Percentiles rank a stretch among this genome's conserved stretches.
phyloP scores from a whole-genome alignment of 257 asterid species.

The Paulownia fortunei region DNA sequence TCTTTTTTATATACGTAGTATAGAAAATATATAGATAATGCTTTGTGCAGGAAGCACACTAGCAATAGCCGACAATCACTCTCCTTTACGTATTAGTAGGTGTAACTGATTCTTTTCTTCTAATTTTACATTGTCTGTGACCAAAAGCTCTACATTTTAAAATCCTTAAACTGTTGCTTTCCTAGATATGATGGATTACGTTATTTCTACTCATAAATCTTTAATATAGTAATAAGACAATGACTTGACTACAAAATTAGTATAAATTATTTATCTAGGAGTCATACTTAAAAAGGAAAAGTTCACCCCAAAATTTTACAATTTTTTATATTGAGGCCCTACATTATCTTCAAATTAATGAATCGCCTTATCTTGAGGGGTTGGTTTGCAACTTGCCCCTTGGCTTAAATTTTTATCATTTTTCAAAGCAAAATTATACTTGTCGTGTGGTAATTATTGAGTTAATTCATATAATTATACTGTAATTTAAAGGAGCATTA shows the following conservation, averaged over 20 bases:
- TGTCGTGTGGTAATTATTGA: not conserved
- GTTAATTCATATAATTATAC: not conserved
- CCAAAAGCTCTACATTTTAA: not conserved
- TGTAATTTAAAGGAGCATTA: not conserved
- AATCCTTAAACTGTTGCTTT: not conserved
- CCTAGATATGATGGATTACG: not conserved
- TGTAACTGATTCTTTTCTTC: not conserved
- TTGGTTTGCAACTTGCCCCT: not conserved
- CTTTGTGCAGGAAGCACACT: not conserved
- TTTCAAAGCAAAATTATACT: not conserved
- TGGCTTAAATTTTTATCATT: not conserved
- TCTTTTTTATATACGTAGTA: no score
- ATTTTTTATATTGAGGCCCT: conserved; percentile 6
- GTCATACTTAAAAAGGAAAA: not conserved
- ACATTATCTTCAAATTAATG: conserved; percentile 5
- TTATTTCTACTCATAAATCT: not conserved
- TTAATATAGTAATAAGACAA: not conserved
- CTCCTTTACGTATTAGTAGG: conserved; percentile 14
- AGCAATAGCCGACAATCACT: conserved; percentile 4
- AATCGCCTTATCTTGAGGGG: not conserved
- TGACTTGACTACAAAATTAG: not conserved
- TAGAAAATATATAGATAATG: not conserved
- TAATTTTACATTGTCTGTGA: not conserved
- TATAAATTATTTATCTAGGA: not conserved
- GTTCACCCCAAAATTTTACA: not conserved